Base-by-base conservation (phyloP, 352 stramenopile genomes). In the Globisporangium spiculum region DNA sequence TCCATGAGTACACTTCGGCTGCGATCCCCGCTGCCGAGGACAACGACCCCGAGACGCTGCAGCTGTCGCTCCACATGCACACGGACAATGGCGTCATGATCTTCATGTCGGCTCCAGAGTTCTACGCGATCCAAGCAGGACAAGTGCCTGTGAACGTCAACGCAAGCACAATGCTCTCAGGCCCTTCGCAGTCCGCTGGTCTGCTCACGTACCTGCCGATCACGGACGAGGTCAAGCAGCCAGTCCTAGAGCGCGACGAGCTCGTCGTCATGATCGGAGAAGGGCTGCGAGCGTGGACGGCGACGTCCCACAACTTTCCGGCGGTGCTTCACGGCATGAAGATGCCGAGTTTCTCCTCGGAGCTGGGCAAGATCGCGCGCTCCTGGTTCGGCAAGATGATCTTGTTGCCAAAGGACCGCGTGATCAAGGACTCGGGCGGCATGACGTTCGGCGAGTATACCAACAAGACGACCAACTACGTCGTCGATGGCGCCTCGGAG, bases 241-340 rank as follows among this genome's bases (percentile, higher is more conserved):
- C 60, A 8, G 36, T 68, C n/a, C 60, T 75, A 16, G 41, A 62
- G 18, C 44, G 61, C 14, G 71, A 77, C 38, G 71, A 77, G 56
- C 57, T 77, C 14, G 63, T 77, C 18, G 63, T 77, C 9, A 77
- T 77, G 71, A 65, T 77, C 53, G 69, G 69, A 41, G 69, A 75
- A 24, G 69, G 69, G 0, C 68, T 68, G 34, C 36, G 46, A 16
- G 62, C 65, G 20, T 75, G 69, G 69, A 61, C 63, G 4, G 36
- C 24, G 22, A 38, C 63, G 32, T 38, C n/a, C 38, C 48, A 66
- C 18, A n/a, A 48, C 41, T 65, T 75, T 50, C 53, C 54, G 18
- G 38, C 65, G 10, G 69, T 75, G 12, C 30, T 75, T 5, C 69
- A 75, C 60, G 65, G 44, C 32, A 69, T 72, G 65, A 56, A 72